Percentiles rank a stretch among this genome's conserved stretches.
Evolutionary conservation across 139 green algal genomes (phyloP).

Genomic region (Haematococcus sp.): DNA sequence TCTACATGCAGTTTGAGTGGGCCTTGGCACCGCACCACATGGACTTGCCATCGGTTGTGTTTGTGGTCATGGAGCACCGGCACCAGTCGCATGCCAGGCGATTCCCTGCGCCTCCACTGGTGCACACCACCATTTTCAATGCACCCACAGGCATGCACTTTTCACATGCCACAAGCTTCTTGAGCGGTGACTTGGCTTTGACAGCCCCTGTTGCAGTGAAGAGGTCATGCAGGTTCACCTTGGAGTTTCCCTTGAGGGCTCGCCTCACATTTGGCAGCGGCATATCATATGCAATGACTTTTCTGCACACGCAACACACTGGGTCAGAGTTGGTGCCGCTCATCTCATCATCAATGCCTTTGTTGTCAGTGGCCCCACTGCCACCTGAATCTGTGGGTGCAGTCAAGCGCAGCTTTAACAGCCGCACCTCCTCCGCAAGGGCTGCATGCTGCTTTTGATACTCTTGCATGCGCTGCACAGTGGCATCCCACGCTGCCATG

Average conservation of each 20-base stretch:
- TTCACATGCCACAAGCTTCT: conserved; percentile 3
- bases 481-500: too few relatives aligned
- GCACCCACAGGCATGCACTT: not conserved
- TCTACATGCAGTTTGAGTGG: conserved; percentile 6
- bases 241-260: not conserved
- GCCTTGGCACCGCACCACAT: not conserved
- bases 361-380: too few relatives aligned
- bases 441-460: too few relatives aligned
- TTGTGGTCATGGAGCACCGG: not conserved
- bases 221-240: not conserved
- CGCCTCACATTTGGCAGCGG: too few relatives aligned
- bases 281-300: too few relatives aligned
- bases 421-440: too few relatives aligned
- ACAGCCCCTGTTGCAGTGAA: not conserved
- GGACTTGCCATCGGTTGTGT: not conserved
- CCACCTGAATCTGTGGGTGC: too few relatives aligned
- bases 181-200: conserved; percentile 1
- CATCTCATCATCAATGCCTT: too few relatives aligned
- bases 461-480: too few relatives aligned
- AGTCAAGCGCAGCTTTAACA: too few relatives aligned
- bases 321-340: too few relatives aligned
- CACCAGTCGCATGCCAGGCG: conserved; percentile 9
- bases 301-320: too few relatives aligned
- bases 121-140: not conserved
- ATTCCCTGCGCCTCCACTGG: not conserved